Percentiles rank a stretch among this genome's conserved stretches.
Evolutionary conservation across 257 asterid species (phyloP).

Genomic region (Nicotiana knightiana): DNA sequence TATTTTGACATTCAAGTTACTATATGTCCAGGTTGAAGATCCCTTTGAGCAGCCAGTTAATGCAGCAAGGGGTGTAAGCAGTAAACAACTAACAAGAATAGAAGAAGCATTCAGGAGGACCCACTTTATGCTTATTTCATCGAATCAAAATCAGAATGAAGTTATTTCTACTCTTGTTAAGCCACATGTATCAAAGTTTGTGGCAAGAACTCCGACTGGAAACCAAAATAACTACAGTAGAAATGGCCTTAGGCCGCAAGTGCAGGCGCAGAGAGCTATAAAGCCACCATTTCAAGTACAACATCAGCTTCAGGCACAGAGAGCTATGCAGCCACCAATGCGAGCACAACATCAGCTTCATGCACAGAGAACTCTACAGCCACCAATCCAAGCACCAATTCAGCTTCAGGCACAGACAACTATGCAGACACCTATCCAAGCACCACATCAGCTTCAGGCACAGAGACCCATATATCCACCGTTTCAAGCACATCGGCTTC

Average conservation of each 20-base stretch:
- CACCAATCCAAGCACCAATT: not conserved
- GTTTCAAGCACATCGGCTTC: constrained; percentile 10
- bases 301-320: not conserved
- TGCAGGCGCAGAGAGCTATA: constrained; percentile 18
- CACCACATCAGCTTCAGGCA: not conserved
- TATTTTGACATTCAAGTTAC: not conserved
- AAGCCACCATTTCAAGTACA: not conserved
- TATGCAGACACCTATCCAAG: not conserved
- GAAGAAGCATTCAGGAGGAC: constrained; percentile 48
- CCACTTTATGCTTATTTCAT: constrained; percentile 31
- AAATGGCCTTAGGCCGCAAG: constrained; percentile 21
- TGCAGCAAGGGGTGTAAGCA: constrained; percentile 67
- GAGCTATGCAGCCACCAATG: constrained; percentile 8
- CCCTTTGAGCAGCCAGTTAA: constrained; percentile 93
- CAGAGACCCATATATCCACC: constrained; percentile 10
- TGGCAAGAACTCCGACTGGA: constrained; percentile 25
- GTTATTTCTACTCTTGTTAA: constrained; percentile 43
- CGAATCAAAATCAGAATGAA: constrained; percentile 30
- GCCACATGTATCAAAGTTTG: constrained; percentile 32
- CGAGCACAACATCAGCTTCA: constrained; percentile 11
- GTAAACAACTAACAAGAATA: constrained; percentile 45
- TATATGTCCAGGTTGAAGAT: constrained; percentile 67
- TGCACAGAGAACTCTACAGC: not conserved
- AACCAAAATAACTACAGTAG: constrained; percentile 26
- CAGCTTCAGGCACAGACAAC: not conserved